Percentiles rank a stretch among this genome's conserved stretches.
Evolutionary conservation across 2,329 filamentous ascomycete genomes (phyloP).

Genomic region (Penicillium digitatum): DNA sequence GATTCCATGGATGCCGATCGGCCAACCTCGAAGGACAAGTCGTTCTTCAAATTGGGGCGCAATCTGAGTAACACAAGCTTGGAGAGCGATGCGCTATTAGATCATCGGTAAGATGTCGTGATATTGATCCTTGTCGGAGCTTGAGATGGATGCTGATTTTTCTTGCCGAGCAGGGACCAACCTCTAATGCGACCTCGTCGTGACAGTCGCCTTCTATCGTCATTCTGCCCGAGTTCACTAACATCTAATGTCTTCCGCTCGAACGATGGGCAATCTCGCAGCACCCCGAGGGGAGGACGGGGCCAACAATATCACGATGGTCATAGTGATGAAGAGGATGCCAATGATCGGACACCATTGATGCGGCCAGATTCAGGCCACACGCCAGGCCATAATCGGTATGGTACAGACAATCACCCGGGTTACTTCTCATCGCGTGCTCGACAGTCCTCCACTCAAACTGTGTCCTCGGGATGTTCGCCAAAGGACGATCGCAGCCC

Average conservation of each 20-base stretch:
- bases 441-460: constrained; percentile 27
- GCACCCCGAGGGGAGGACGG: constrained; percentile 32
- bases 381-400: constrained; percentile 34
- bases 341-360: constrained; percentile 55
- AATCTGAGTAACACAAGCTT: constrained; percentile 80
- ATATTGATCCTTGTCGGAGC: background rate
- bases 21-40: constrained; percentile 27
- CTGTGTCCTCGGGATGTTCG: constrained; percentile 30
- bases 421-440: constrained; percentile 25
- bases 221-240: constrained; percentile 37
- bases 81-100: constrained; percentile 81
- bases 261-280: constrained; percentile 36
- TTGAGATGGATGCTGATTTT: constrained; percentile 5
- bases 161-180: constrained; percentile 50
- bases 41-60: constrained; percentile 53
- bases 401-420: constrained; percentile 32
- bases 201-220: constrained; percentile 43
- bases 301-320: constrained; percentile 18
- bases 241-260: constrained; percentile 42
- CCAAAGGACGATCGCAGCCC: constrained; percentile 26
- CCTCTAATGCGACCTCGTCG: constrained; percentile 62
- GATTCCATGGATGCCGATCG: constrained; percentile 30
- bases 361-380: constrained; percentile 38
- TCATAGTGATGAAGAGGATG: constrained; percentile 34
- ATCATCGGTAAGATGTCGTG: constrained; percentile 63